A percentile compares a stretch with the other conserved stretches of the same genome.
Evolutionary conservation across 306 rosid genomes (phyloP).

Genomic region (Senna tora): DNA sequence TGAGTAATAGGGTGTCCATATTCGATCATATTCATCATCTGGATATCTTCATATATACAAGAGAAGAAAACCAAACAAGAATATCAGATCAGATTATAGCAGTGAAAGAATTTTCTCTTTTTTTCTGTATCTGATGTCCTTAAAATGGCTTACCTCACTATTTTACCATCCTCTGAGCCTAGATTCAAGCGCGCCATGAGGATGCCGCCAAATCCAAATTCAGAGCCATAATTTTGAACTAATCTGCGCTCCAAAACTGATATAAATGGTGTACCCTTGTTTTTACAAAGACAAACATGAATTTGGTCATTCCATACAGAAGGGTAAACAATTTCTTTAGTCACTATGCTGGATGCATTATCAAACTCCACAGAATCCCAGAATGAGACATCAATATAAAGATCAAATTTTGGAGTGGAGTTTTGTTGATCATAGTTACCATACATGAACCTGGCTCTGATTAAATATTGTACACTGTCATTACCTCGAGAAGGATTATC

Average conservation of each 20-base stretch:
- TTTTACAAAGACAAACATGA: neutral
- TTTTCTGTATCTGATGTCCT: too few species aligned
- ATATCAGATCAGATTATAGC: too few species aligned
- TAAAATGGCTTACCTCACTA: too few species aligned
- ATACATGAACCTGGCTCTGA: neutral
- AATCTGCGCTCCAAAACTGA: constrained; percentile 1
- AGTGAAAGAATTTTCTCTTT: too few species aligned
- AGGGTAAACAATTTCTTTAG: neutral
- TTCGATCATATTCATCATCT: too few species aligned
- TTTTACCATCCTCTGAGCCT: neutral
- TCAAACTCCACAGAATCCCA: neutral
- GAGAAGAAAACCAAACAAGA: too few species aligned
- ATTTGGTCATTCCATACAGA: neutral
- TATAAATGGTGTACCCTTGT: neutral
- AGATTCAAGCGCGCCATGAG: neutral
- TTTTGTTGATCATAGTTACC: neutral
- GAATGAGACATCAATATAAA: too few species aligned
- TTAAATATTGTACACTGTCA: neutral
- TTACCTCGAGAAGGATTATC: neutral
- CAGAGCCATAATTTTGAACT: too few species aligned
- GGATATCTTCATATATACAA: too few species aligned
- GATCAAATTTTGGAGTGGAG: neutral
- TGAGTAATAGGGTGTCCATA: constrained; percentile 4
- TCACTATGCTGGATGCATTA: neutral
- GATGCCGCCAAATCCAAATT: too few species aligned